Evolutionary conservation across 805 yeast genomes (phyloP), one percentile per base, ranked within the genome.

Genomic region (Starmerella floris): DNA sequence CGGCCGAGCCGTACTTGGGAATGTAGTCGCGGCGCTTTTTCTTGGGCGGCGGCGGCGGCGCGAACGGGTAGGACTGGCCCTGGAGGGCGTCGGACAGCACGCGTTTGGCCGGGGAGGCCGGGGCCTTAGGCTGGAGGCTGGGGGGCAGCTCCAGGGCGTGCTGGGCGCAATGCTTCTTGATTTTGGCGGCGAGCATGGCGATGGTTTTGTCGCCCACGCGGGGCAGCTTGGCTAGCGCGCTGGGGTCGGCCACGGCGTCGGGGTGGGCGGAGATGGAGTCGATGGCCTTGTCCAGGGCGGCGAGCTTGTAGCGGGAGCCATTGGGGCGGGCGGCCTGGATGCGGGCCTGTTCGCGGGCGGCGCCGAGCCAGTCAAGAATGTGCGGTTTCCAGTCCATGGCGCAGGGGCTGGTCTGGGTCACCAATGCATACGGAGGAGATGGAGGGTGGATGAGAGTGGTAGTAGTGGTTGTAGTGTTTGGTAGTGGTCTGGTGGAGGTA

Each of bases 161-260:
- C 6, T 68, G 72, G n/a, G 60, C 52, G 54, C 94, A 84, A 60
- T 83, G 70, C 2, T 55, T 54, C 11, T 58, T 49, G 21, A 83
- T 60, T 46, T 66, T 68, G 32, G 63, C 58, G 22, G 67, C 64
- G 43, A 88, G 61, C 23, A 61, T 54, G 2, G 58, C 62, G 27
- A 81, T 74, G 6, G 82, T 76, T 43, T 77, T 76, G 11, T 74
- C 78, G 1, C 97, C 97, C 28, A 88, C 69, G 36, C 66, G 80
- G 43, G 71, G 77, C 33, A 88, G 66, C 51, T 67, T 66, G 15
- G 61, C 59, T 35, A 88, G 63, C 40, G 81, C 77, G 26, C 63
- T 61, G 1, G 91, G 72, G 28, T 50, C 49, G 2, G 27, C 9
- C 9, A 48, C 42, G n/a, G 38, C 32, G 3, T 34, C 42, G 1